Percentiles rank a stretch among this genome's conserved stretches.
Evolutionary conservation across 257 asterid species (phyloP).

Genomic region (Solanum clarkiae): DNA sequence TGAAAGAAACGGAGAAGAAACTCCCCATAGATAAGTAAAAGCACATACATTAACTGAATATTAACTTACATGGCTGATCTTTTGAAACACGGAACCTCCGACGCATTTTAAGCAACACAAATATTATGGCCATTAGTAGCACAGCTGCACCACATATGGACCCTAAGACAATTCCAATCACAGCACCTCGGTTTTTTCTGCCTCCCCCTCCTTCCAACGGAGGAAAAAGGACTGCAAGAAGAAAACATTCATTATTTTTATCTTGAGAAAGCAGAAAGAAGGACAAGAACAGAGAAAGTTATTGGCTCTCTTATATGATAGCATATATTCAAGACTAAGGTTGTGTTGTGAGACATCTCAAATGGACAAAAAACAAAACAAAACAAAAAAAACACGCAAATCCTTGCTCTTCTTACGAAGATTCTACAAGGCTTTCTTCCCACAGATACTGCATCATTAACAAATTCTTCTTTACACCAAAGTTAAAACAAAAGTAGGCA

Average conservation of each 20-base stretch:
- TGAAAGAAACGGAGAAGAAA: neutral
- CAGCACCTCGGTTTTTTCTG: slow-evolving; percentile 24
- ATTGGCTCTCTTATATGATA: neutral
- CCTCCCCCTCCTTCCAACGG: slow-evolving; percentile 2
- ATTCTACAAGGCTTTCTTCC: neutral
- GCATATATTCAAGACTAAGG: neutral
- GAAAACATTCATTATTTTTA: neutral
- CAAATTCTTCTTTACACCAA: neutral
- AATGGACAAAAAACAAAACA: neutral
- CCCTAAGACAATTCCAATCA: slow-evolving; percentile 35
- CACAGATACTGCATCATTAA: neutral
- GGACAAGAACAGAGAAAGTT: neutral
- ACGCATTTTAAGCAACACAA: slow-evolving; percentile 8
- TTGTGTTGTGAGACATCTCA: neutral
- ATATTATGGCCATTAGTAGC: slow-evolving; percentile 9
- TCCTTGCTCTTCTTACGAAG: neutral
- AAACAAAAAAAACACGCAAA: neutral
- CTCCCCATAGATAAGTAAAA: neutral
- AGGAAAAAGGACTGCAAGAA: slow-evolving; percentile 30
- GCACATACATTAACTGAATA: neutral
- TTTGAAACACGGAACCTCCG: neutral
- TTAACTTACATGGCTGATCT: neutral
- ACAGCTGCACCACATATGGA: slow-evolving; percentile 10
- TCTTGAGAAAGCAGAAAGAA: neutral
- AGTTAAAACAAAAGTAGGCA: neutral